Evolutionary conservation across 352 stramenopile species (phyloP).

Genomic region (Globisporangium cylindrosporum): DNA sequence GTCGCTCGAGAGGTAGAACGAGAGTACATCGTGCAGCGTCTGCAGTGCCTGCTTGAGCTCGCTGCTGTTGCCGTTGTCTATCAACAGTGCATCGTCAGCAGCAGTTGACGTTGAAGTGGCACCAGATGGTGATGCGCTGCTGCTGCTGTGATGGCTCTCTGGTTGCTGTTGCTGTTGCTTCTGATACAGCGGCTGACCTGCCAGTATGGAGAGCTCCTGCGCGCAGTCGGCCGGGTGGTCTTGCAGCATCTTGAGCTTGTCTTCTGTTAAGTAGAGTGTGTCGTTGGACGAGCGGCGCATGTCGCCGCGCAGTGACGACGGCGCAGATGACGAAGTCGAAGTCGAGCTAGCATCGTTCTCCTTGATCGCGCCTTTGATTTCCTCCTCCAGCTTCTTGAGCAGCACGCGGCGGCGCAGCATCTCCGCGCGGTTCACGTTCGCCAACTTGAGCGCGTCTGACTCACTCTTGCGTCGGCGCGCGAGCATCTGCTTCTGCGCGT

Average conservation of each 20-base stretch:
- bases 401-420: constrained; percentile 62
- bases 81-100: not conserved
- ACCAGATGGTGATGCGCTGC: too few species aligned
- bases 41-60: constrained; percentile 55
- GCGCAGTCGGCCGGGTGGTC: constrained; percentile 59
- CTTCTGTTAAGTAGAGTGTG: constrained; percentile 16
- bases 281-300: constrained; percentile 42
- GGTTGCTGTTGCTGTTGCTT: not conserved
- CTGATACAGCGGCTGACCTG: not conserved
- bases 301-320: constrained; percentile 17
- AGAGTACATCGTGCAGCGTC: constrained; percentile 67
- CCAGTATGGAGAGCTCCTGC: constrained; percentile 51
- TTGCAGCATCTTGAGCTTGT: constrained; percentile 44
- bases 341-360: constrained; percentile 25
- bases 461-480: constrained; percentile 65
- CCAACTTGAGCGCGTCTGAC: constrained; percentile 55
- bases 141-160: not conserved
- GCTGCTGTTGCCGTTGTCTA: not conserved
- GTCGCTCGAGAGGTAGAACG: constrained; percentile 64
- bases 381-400: constrained; percentile 66
- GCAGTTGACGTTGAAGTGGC: too few species aligned
- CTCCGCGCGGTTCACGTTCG: constrained; percentile 49
- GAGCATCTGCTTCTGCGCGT: constrained; percentile 26
- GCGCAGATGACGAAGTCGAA: not conserved
- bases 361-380: constrained; percentile 70